These are phyloP conservation scores for Magnaporthales sp. DNA, from an alignment of 2,329 filamentous ascomycete genomes.

Conservation along the genomic window DNA sequence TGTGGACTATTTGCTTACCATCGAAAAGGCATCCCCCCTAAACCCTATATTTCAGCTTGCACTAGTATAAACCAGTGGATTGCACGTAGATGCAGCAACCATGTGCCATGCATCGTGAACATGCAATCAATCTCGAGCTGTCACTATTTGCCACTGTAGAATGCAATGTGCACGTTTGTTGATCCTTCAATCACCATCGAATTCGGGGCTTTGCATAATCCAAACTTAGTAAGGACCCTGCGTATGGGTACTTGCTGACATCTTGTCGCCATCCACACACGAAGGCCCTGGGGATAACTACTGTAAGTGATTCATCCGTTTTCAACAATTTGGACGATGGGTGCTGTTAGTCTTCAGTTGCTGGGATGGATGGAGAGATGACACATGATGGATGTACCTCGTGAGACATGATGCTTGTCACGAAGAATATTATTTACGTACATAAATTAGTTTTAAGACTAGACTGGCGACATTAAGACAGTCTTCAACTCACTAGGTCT, in stretches of 20 bases:
- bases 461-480: background rate
- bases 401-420: background rate
- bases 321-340: background rate
- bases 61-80: no score
- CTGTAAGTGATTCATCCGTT: background rate
- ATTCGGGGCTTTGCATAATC: background rate
- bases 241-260: background rate
- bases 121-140: background rate
- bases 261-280: background rate
- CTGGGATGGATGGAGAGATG: background rate
- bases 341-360: background rate
- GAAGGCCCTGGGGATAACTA: background rate
- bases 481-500: background rate
- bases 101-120: background rate
- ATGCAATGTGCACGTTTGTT: background rate
- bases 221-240: background rate
- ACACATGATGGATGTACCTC: background rate
- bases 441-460: background rate
- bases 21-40: no score
- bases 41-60: no score
- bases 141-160: background rate
- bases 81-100: background rate
- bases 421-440: background rate
- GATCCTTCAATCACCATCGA: no score
- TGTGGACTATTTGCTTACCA: no score